Evolutionary conservation across 1,284 basidiomycete genomes (phyloP), one percentile per base, ranked within the genome.

Genomic region (Marasmius sp.): DNA sequence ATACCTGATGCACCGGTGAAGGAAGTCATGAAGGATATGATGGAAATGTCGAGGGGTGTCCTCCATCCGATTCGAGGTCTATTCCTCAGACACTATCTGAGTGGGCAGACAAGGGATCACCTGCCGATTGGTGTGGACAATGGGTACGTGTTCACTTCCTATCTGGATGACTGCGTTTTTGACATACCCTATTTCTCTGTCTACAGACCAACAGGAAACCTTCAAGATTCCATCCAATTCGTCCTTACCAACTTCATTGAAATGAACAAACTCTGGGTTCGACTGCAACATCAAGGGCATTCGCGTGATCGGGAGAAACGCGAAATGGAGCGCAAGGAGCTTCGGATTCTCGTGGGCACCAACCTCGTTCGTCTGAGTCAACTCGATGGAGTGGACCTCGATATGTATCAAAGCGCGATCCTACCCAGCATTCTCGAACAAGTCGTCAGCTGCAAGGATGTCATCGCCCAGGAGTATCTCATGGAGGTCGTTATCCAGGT

Each of bases 21-120:
- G 81, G 95, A 98, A 79, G 94, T 98, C 67, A 98, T 97, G 95
- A 97, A 97, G 83, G 95, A 98, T 77, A 97, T 98, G 95, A 92
- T 98, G 88, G 95, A 98, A 75, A 98, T 98, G 95, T 94, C 94
- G 36, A 83, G 95, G 41, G 95, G 96, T 63, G 93, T 97, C 5
- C 83, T 98, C 67, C 94, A 97, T 74, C 95, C 95, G 16, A 95
- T 94, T 49, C 83, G 96, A 57, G 96, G 95, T 36, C 78, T 98
- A 43, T 98, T 98, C 77, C 79, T 98, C 45, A 84, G 95, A 16
- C 95, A 98, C 74, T 98, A 98, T 75, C 85, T 98, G 38, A 94
- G 92, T 64, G 95, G 95, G 6, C 95, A 97, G 79, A 98, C 96
- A 3, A 84, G 95, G 66, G 95, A 97, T 71, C 87, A 95, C 71